Base-by-base conservation (phyloP, 2,329 filamentous ascomycete species). In the Trichophyton rubrum region DNA sequence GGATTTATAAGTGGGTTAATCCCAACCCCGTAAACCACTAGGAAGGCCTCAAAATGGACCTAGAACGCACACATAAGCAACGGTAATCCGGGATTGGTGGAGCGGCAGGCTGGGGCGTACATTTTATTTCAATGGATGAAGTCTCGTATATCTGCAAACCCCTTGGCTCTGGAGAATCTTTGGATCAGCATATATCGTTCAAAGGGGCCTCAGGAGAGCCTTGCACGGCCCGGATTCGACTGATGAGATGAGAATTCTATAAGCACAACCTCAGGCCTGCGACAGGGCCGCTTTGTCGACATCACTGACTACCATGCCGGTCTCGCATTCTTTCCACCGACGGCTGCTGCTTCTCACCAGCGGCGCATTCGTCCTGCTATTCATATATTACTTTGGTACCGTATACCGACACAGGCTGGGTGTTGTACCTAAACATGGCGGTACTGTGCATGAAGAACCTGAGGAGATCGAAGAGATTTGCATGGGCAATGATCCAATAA, bases 311-410 rank as follows among this genome's bases (percentile, higher is more conserved):
- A 35, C 3, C 49, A 53, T 33, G 49, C 9, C 30, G 49, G 49
- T 53, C 49, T 53, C 49, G 7, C 49, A 53, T 30, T 53, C 17
- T 11, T 13, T 30, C 22, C 49, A 53, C 6, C 49, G 49, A 17
- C 49, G 49, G 27, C n/a, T 53, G 49, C 49, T 53, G 11, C 22
- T 53, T 33, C 49, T 53, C 22, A 53, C 27, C 20, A 53, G 49
- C 49, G 49, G 49, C 22, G 49, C 49, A 27, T 53, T 53, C 27
- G 22, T 33, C 6, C 49, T 53, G 2, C 22, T 53, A 8, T 53
- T 53, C 49, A 33, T 53, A 53, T 53, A 53, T 24, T 53, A 30
- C 49, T 53, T 53, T 33, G 49, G 49, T 24, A 53, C 49, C 13
- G 49, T 53, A 27, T 53, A 53, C 22, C 49, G 49, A 33, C 49